Base-by-base conservation (phyloP, 306 rosid species). In the Myrica gale region DNA sequence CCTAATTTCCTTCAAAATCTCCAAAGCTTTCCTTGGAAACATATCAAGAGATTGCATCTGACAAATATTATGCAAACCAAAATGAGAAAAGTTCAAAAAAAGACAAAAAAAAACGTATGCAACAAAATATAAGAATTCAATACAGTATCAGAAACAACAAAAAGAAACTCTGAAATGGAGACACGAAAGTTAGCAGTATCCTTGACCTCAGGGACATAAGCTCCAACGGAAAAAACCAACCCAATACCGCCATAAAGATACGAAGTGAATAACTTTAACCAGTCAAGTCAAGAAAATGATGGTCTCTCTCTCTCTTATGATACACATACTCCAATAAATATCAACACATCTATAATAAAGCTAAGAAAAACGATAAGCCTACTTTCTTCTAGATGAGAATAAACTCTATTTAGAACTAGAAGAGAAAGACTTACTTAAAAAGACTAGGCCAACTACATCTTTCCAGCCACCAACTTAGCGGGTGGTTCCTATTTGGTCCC, bases 1-100 rank as follows among this genome's bases (percentile, higher is more conserved):
- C 98, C 97, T 85, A 60, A 87, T 84, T 80, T 85, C 91, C 72
- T 87, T 87, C 77, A 94, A 83, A 77, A 83, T 74, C 61, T 92
- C 92, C 83, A 90, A 43, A 46, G 91, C 89, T 89, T 90, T 94
- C 68, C n/a, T 77, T 9, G 95, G 96, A 41, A 94, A 81, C 54
- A 81, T 57, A 52, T 87, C 89, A 46, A 90, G 84, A 78, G 83
- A 81, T 83, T 94, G 98, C 69, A 87, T 80, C 98, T 94, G 84
- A 65, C 58, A 82, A 73, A 70, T 52, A 55, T 76, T 71, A 48
- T 68, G 50, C 37, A 76, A 53, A 81, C 81, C 37, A 60, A 74
- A 80, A 77, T 84, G 32, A 78, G 78, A 50, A 43, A 57, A 82
- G 37, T 32, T 32, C 37, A 69, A 72, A 9, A 15, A 4, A 16